Evolutionary conservation across 805 yeast species (phyloP).

Genomic region (Candida nitratophila): DNA sequence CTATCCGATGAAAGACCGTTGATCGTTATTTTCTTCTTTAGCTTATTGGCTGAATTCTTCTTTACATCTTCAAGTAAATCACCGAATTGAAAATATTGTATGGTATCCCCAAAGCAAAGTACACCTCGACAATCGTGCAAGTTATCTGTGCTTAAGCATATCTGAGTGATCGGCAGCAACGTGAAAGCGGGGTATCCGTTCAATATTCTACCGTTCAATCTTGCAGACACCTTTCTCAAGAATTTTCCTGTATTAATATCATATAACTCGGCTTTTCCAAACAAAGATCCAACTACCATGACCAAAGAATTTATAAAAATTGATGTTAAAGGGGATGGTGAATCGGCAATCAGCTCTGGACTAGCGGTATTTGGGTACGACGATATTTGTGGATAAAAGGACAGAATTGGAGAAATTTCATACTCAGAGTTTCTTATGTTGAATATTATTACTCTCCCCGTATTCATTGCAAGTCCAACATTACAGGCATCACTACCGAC

Average conservation of each 20-base stretch:
- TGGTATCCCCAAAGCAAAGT: conserved; percentile 31
- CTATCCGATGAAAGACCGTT: conserved; percentile 16
- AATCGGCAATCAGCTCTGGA: neutral
- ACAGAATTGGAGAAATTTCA: conserved; percentile 10
- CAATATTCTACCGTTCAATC: conserved; percentile 1
- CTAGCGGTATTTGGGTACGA: neutral
- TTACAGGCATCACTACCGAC: conserved; percentile 25
- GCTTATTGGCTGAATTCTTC: conserved; percentile 4
- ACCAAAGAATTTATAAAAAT: conserved; percentile 22
- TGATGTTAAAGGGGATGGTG: conserved; percentile 12
- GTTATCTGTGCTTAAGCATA: conserved; percentile 5
- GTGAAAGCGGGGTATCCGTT: neutral
- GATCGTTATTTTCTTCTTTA: conserved; percentile 13
- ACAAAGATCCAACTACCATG: conserved; percentile 32
- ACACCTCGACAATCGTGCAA: conserved; percentile 36
- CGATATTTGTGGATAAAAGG: conserved; percentile 12
- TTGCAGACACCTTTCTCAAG: conserved; percentile 23
- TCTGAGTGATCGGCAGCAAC: conserved; percentile 2
- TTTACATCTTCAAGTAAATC: conserved; percentile 19
- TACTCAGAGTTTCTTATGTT: conserved; percentile 29
- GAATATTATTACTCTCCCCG: conserved; percentile 35
- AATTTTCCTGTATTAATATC: conserved; percentile 36
- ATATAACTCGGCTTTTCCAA: conserved; percentile 35
- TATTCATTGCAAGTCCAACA: conserved; percentile 27
- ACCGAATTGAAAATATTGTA: conserved; percentile 44